Base-by-base conservation (phyloP, 2,329 filamentous ascomycete species). In the Claviceps monticola region DNA sequence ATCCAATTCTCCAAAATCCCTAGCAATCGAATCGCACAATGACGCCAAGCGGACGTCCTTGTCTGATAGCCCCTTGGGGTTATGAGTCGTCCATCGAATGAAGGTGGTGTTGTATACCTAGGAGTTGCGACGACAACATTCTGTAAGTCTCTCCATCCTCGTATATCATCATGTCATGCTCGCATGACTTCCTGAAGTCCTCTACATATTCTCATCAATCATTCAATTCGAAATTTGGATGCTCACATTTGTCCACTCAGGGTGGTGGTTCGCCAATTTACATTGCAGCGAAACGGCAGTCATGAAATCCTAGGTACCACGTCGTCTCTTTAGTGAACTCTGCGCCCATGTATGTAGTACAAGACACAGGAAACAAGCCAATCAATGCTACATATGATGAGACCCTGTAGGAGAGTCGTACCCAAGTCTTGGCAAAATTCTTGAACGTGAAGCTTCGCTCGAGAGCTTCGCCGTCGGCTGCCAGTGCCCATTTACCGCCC, bases 21-120 rank as follows among this genome's bases (percentile, higher is more conserved):
- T 61, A 29, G 79, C 82, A 6, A 80, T 65, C 23, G 70, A 62
- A 63, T 87, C 84, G 59, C 83, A 87, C 54, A 78, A 70, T 5
- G 63, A 60, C 0, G 84, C 84, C 65, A 88, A 74, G 39, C 71
- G 60, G 29, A 84, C 66, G 61, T 88, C 84, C 60, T 79, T 80
- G 19, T 67, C 66, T 0, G 80, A 83, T n/a, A 88, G 67, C 1
- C 84, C 84, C 8, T 70, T 67, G 0, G 83, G 83, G 53, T 68
- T 75, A 62, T 88, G 84, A 1, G 84, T 88, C 8, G 83, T 87
- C 84, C 84, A 88, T 48, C 82, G 77, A 55, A 88, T 79, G 58
- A 80, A 80, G 0, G 79, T 78, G 5, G 76, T 82, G 62, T 85
- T 87, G 67, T 83, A 88, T 8, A 85, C 75, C 81, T 84, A 47